Base-by-base conservation (phyloP, 805 yeast genomes). In the Metschnikowia drakensbergensis region DNA sequence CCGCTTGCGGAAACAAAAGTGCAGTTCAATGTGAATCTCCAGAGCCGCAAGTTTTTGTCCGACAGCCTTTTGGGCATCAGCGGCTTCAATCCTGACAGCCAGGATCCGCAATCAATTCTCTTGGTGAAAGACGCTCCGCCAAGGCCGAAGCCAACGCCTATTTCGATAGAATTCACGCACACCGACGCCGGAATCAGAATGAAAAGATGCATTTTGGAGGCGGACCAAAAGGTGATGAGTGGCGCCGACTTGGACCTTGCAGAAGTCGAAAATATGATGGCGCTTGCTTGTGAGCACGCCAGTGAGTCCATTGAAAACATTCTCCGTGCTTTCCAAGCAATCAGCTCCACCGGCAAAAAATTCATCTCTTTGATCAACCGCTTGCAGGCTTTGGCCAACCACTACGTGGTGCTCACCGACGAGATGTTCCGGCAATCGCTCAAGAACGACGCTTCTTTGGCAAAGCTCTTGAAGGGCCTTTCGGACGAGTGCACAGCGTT, bases 311-410 rank as follows among this genome's bases (percentile, higher is more conserved):
- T 46, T 4, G 51, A 52, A 10, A 52, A 52, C 28, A 38, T 52
- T 11, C 50, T 52, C 13, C 30, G 55, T 23, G 44, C 45, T 0
- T 52, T 42, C 31, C 51, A 50, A 26, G 44, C 47, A 9, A 33
- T 52, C 17, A 44, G 51, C 36, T 13, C 34, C 29, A 29, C 40
- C 36, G 53, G 53, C 6, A 52, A 52, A 32, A 13, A 29, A 11
- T 43, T 47, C 26, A 22, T 50, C 6, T 30, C 33, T 10, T 46
- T 50, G 29, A 29, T 50, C 30, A 49, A 52, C 36, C 47, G 51
- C n/a, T 29, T 52, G 26, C 55, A 44, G 38, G 55, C 53, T 8
- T 44, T 39, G 13, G 39, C 51, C 29, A 44, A 34, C n/a, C 43
- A 51, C 22, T 35, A 31, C 37, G 11, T 46, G 34, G 52, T 48